Conservation (phyloP, 2,329 filamentous ascomycete genomes). For the Fusarium solani-melongenae region DNA sequence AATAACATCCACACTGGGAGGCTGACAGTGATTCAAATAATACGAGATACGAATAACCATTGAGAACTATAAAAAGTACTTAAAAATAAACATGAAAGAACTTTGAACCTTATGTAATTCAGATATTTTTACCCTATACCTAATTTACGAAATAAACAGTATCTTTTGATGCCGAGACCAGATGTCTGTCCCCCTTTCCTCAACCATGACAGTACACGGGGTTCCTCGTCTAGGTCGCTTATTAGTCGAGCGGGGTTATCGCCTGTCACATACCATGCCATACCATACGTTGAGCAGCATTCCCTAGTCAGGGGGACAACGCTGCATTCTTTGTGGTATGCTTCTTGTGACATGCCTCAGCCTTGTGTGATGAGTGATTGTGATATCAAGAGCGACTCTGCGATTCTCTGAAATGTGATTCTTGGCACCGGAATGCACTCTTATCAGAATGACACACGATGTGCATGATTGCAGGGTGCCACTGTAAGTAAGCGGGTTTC, state of each 20-base stretch:
- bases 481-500: constrained; percentile 6
- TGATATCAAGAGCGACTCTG: not conserved
- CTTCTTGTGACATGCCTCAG: not conserved
- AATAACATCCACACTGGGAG: not conserved
- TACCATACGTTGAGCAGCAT: not conserved
- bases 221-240: not conserved
- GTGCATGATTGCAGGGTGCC: not conserved
- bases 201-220: not conserved
- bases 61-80: not conserved
- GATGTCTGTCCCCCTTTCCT: not conserved
- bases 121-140: not conserved
- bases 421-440: constrained; percentile 21
- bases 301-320: not conserved
- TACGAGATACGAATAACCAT: not conserved
- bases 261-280: constrained; percentile 24
- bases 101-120: not conserved
- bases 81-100: not conserved
- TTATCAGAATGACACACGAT: not conserved
- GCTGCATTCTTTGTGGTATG: not conserved
- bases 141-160: not conserved
- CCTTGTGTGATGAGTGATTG: not conserved
- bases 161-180: not conserved
- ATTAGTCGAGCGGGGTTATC: not conserved
- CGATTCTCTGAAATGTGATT: constrained; percentile 5
- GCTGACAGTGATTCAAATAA: not conserved